phyloP scores from a whole-genome alignment of 2,329 filamentous ascomycete genomes.

The Fusarium goolgardi region DNA sequence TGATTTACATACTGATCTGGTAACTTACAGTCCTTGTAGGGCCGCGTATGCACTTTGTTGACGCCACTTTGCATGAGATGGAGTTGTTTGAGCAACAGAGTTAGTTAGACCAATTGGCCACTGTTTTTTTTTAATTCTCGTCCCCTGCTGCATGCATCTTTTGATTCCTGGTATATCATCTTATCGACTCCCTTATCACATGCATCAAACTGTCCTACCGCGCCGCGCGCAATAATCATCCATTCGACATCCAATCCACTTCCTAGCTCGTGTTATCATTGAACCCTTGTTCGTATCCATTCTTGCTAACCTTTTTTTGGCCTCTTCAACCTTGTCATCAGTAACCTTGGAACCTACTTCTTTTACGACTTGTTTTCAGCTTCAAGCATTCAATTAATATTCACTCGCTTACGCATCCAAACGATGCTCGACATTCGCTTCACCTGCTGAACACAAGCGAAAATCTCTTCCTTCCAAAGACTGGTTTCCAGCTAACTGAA shows the following conservation, averaged over 20 bases:
- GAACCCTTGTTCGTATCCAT: constrained; percentile 31
- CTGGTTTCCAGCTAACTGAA: constrained; percentile 13
- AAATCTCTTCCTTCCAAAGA: constrained; percentile 1
- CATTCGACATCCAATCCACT: constrained; percentile 34
- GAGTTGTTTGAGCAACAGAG: constrained; percentile 7
- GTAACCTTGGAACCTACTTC: constrained; percentile 17
- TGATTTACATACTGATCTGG: neutral
- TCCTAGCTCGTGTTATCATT: constrained; percentile 37
- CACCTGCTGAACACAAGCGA: constrained; percentile 11
- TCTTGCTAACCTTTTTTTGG: constrained; percentile 36
- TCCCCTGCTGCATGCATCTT: constrained; percentile 4
- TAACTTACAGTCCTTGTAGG: neutral
- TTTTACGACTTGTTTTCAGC: constrained; percentile 25
- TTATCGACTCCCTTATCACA: constrained; percentile 32
- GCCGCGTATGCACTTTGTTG: constrained; percentile 33
- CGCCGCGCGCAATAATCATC: constrained; percentile 34
- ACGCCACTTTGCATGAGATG: constrained; percentile 25
- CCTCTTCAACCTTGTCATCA: constrained; percentile 11
- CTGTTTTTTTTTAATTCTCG: constrained; percentile 6
- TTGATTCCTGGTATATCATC: constrained; percentile 12
- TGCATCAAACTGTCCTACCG: constrained; percentile 16
- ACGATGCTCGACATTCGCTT: constrained; percentile 44
- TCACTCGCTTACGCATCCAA: constrained; percentile 34
- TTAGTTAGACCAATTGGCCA: constrained; percentile 2
- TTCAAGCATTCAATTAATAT: constrained; percentile 21